These are phyloP conservation scores for Solanum aculeatissimum DNA, from an alignment of 305 asterid genomes.

Conservation along the genomic window DNA sequence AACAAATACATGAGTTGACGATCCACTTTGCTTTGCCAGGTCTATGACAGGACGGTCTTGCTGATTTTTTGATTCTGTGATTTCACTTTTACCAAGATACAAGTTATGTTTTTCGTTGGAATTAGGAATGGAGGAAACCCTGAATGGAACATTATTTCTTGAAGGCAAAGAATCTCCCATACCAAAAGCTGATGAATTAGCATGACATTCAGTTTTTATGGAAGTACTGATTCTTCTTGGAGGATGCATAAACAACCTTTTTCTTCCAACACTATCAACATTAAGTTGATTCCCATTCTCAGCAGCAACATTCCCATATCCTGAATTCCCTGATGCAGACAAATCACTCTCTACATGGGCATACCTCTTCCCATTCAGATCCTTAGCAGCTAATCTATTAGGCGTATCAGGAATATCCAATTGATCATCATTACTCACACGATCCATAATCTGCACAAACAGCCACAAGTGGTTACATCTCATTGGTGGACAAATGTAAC, in stretches of 20 bases:
- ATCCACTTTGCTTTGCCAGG: constrained; percentile 12
- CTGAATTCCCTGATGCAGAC: constrained; percentile 1
- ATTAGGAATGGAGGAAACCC: constrained; percentile 17
- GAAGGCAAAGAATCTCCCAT: constrained; percentile 17
- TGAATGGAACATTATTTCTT: constrained; percentile 12
- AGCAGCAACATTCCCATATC: constrained; percentile 5
- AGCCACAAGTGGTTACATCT: not conserved
- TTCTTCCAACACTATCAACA: constrained; percentile 27
- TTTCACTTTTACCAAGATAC: constrained; percentile 9
- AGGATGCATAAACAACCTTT: constrained; percentile 12
- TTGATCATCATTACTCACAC: constrained; percentile 38
- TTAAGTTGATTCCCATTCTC: constrained; percentile 21
- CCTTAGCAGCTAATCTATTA: constrained; percentile 20
- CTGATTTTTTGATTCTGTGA: constrained; percentile 4
- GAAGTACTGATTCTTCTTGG: constrained; percentile 13
- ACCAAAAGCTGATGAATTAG: constrained; percentile 6
- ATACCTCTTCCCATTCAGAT: constrained; percentile 12
- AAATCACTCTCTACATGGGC: constrained; percentile 12
- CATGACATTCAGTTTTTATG: constrained; percentile 9
- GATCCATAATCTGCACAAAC: constrained; percentile 51
- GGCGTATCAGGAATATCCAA: constrained; percentile 83
- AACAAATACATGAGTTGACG: constrained; percentile 8
- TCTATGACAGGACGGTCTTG: constrained; percentile 15
- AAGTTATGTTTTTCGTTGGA: constrained; percentile 14
- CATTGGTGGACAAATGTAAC: not conserved